Base-by-base conservation (phyloP, 768 basidiomycete species). In the Phaeolepiota aurea region DNA sequence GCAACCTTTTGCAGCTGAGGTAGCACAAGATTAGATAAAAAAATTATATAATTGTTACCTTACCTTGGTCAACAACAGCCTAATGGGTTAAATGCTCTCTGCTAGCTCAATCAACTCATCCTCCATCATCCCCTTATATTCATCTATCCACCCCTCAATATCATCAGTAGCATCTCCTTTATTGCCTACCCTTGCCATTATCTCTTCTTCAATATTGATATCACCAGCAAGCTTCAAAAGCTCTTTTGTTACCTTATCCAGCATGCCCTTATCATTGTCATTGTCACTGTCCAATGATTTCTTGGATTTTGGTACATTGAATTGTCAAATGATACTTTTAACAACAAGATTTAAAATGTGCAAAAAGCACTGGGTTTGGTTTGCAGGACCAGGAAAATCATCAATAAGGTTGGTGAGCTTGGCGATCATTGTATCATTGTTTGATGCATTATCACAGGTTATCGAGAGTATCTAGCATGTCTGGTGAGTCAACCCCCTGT, bases 261-360 rank as follows among this genome's bases (percentile, higher is more conserved):
- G 16, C 3, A 18, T 22, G 18, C 37, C 40, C 10, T 39, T 43
- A 2, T 28, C 37, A n/a, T n/a, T n/a, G n/a, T n/a, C n/a, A n/a
- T n/a, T n/a, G n/a, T n/a, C n/a, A n/a, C n/a, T n/a, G 1, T 46
- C 37, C 28, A 43, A 38, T 14, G 32, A 45, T 14, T n/a, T 18
- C 39, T 30, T 18, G 32, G 18, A 14, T 30, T 54, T 52, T 1
- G 48, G 49, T 16, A 48, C 20, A 28, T 65, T 55, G 46, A 63
- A 70, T 40, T 52, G 44, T 0, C 38, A 9, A 0, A 67, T 14
- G 0, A 64, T 19, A 11, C 45, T 52, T 38, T 63, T 63, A 0
- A 59, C 61, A 1, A 62, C 48, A 0, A 69, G 51, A 31, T 63
- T 66, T 13, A 68, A 14, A 1, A 62, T 45, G 31, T 71, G 68